Percentiles rank a stretch among this genome's conserved stretches.
Evolutionary conservation across 2,329 filamentous ascomycete genomes (phyloP).

Genomic region (Sclerotinia borealis): DNA sequence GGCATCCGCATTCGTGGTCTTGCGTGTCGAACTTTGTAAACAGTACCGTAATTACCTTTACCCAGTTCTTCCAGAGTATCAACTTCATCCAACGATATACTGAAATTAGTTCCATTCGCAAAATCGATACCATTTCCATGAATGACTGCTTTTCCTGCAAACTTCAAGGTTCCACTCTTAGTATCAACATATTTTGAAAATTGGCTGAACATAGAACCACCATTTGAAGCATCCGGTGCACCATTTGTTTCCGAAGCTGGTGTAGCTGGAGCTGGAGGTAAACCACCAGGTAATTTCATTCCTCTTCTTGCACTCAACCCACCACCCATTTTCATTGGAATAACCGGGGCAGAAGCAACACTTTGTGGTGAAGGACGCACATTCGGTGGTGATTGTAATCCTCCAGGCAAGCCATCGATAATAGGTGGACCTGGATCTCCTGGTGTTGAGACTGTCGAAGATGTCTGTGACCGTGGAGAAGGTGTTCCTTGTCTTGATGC

Average conservation of each 20-base stretch:
- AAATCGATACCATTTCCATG: conserved; percentile 90
- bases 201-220: conserved; percentile 52
- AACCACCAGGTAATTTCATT: conserved; percentile 49
- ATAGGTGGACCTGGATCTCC: conserved; percentile 17
- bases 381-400: conserved; percentile 38
- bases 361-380: conserved; percentile 43
- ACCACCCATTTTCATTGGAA: conserved; percentile 40
- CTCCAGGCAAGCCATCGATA: conserved; percentile 38
- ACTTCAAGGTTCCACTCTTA: conserved; percentile 76
- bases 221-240: conserved; percentile 15
- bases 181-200: conserved; percentile 83
- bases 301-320: conserved; percentile 64
- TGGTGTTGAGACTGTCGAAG: conserved; percentile 33
- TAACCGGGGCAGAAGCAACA: conserved; percentile 44
- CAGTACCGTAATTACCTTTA: conserved; percentile 97
- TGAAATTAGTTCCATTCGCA: conserved; percentile 80
- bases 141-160: conserved; percentile 87
- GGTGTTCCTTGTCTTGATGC: conserved; percentile 53
- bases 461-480: conserved; percentile 23
- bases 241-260: conserved; percentile 20
- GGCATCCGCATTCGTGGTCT: conserved; percentile 55
- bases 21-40: conserved; percentile 90
- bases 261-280: conserved; percentile 23
- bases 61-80: conserved; percentile 89
- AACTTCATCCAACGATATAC: conserved; percentile 91